Evolutionary conservation across 2,329 filamentous ascomycete species (phyloP).

Genomic region (Fusarium penzigii): DNA sequence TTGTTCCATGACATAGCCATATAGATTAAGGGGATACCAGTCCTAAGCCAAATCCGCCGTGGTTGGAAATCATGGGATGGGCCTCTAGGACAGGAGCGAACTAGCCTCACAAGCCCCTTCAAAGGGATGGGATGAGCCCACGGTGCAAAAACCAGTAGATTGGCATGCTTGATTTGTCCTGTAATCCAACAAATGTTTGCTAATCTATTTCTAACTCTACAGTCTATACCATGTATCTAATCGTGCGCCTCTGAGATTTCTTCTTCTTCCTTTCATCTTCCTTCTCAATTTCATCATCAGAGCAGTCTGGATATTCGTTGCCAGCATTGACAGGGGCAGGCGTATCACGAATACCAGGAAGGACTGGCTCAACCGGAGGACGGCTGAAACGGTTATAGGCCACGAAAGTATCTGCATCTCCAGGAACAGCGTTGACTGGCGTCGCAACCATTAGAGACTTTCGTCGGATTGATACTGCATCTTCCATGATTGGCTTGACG

Average conservation of each 20-base stretch:
- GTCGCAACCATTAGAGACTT: constrained; percentile 34
- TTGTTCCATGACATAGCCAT: no score
- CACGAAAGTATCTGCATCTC: constrained; percentile 41
- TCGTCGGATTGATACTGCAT: constrained; percentile 41
- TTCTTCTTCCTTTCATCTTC: constrained; percentile 2
- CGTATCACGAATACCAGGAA: neutral
- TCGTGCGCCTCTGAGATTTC: constrained; percentile 5
- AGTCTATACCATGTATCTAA: constrained; percentile 4
- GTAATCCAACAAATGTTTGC: no score
- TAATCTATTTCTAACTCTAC: no score
- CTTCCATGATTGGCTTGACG: constrained; percentile 44
- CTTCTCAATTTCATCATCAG: constrained; percentile 8
- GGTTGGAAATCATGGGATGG: no score
- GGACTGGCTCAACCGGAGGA: constrained; percentile 24
- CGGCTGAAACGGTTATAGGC: constrained; percentile 52
- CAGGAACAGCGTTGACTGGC: constrained; percentile 42
- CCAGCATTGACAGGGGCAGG: constrained; percentile 5
- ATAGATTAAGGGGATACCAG: no score
- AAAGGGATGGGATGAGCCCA: no score
- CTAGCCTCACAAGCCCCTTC: no score
- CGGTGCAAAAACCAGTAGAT: no score
- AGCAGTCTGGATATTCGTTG: constrained; percentile 17
- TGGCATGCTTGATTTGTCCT: no score
- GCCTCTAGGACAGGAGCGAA: no score
- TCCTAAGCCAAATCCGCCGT: no score